These are phyloP conservation scores for Trypanosoma mega DNA, from an alignment of 208 protist species.

Conservation along the genomic window DNA sequence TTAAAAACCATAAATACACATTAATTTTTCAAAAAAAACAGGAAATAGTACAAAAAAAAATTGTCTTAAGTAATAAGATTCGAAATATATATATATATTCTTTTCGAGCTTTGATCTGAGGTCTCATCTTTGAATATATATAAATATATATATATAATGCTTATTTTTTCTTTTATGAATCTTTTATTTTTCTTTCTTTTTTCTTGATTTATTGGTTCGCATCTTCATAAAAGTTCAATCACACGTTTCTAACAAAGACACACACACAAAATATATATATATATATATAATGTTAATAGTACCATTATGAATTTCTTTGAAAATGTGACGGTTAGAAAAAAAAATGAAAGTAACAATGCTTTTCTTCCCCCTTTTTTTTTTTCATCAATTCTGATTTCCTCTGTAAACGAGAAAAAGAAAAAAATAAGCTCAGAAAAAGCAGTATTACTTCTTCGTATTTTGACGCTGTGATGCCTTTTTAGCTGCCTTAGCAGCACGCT, in stretches of 20 bases:
- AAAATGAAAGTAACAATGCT: too few species aligned
- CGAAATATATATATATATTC: neutral
- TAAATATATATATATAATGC: conserved; percentile 1
- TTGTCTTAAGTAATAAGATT: neutral
- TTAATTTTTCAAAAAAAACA: conserved; percentile 14
- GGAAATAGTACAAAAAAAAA: conserved; percentile 1
- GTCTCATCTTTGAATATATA: neutral
- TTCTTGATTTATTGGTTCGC: too few species aligned
- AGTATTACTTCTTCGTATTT: conserved; percentile 34
- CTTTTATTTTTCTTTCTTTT: too few species aligned
- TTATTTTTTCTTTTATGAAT: too few species aligned
- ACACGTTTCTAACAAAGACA: too few species aligned
- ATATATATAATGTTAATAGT: too few species aligned
- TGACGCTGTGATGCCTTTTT: conserved; percentile 85
- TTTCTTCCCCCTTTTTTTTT: neutral
- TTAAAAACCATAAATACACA: conserved; percentile 12
- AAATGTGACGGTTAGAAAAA: too few species aligned
- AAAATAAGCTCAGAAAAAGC: neutral
- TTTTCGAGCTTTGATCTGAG: neutral
- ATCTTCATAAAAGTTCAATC: too few species aligned
- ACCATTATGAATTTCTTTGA: too few species aligned
- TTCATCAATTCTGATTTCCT: neutral
- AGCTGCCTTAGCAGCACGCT: conserved; percentile 79
- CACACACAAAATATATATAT: too few species aligned
- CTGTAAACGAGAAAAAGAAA: neutral